Base-by-base conservation (phyloP, 2,329 filamentous ascomycete genomes). In the Nothomitra cinnamomea region DNA sequence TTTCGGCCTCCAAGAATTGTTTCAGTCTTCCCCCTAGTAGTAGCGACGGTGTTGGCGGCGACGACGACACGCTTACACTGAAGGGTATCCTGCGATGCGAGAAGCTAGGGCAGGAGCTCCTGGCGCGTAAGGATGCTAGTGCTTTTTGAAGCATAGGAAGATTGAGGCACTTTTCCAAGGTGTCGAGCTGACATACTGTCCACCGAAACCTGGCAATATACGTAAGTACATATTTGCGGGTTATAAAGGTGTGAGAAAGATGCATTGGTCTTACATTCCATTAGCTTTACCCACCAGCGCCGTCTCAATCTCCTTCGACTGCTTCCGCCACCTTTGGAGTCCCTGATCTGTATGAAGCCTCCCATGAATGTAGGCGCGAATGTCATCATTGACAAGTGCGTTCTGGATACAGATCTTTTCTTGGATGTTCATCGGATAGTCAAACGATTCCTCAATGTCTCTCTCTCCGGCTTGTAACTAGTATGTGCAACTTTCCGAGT, bases 181-280 rank as follows among this genome's bases (percentile, higher is more conserved):
- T 36, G 1, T 57, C 56, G 15, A 58, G 35, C 42, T 58, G 58
- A 47, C 57, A 59, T 12, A 21, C 48, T 8, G 53, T 55, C 57
- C 57, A 59, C 5, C 53, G 53, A 53, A 59, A 59, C 57, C 58
- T 59, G 19, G 19, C 2, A 28, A 15, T 7, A 22, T 2, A 52
- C 45, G n/a, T 22, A 32, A 24, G 8, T 22, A 50, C 47, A 52
- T 52, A 24, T 2, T 12, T 15, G 13, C n/a, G n/a, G 38, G 19
- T 36, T 10, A 1, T 13, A 22, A 28, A 12, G 28, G n/a, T n/a
- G n/a, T n/a, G 28, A 10, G 4, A 32, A 45, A 21, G 41, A 32
- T 10, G 5, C n/a, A n/a, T n/a, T n/a, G 13, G n/a, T 24, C 54
- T 13, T 49, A 57, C 56, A 57, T 57, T 32, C 56, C 55, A 51